Evolutionary conservation across 2,329 filamentous ascomycete species (phyloP).

Genomic region (Penicillium sp.): DNA sequence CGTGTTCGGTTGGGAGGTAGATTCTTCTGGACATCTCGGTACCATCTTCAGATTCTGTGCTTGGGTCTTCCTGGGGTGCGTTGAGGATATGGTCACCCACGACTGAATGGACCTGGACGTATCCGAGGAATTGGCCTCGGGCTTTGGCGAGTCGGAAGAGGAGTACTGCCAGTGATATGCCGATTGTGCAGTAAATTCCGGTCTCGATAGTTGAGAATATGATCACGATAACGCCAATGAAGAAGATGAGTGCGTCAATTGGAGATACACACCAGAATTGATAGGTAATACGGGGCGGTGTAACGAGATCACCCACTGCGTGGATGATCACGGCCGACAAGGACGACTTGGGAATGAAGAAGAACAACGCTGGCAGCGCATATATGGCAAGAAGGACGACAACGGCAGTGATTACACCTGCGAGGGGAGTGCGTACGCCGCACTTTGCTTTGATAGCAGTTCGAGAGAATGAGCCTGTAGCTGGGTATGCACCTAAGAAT

Average conservation of each 20-base stretch:
- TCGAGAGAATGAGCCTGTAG: slow-evolving; percentile 88
- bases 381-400: slow-evolving; percentile 86
- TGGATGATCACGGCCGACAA: slow-evolving; percentile 89
- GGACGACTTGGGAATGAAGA: slow-evolving; percentile 78
- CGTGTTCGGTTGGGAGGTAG: slow-evolving; percentile 79
- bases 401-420: slow-evolving; percentile 78
- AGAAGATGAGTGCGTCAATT: slow-evolving; percentile 84
- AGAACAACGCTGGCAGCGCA: slow-evolving; percentile 79
- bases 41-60: not conserved
- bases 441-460: slow-evolving; percentile 95
- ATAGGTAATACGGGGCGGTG: slow-evolving; percentile 80
- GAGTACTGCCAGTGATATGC: slow-evolving; percentile 70
- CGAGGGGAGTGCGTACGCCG: slow-evolving; percentile 83
- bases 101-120: slow-evolving; percentile 53
- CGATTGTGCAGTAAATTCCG: slow-evolving; percentile 85
- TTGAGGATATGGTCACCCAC: slow-evolving; percentile 55
- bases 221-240: slow-evolving; percentile 81
- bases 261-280: slow-evolving; percentile 91
- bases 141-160: slow-evolving; percentile 78
- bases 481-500: slow-evolving; percentile 84
- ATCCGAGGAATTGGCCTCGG: slow-evolving; percentile 79
- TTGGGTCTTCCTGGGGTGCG: not conserved
- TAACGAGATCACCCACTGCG: slow-evolving; percentile 85
- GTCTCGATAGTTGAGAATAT: slow-evolving; percentile 83
- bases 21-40: slow-evolving; percentile 40